Evolutionary conservation across 2,329 filamentous ascomycete genomes (phyloP).

Genomic region (Nothophoma quercina): DNA sequence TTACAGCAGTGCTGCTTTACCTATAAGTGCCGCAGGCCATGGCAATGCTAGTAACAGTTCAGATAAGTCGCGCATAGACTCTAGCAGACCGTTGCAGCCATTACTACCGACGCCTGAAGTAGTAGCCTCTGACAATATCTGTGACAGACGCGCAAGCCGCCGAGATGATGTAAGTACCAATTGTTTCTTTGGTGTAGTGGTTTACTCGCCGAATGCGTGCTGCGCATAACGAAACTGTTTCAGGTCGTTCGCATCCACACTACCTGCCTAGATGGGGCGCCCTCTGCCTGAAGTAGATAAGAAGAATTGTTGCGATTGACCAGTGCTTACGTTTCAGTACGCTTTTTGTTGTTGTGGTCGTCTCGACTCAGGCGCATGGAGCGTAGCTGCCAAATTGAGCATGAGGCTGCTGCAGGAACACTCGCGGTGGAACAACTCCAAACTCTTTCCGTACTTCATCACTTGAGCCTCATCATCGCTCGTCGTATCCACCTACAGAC

Average conservation of each 20-base stretch:
- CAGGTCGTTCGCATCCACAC: slow-evolving; percentile 23
- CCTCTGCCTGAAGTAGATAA: slow-evolving; percentile 29
- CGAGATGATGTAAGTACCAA: slow-evolving; percentile 42
- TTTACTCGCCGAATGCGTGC: slow-evolving; percentile 26
- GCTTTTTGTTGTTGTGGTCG: not conserved
- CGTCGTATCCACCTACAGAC: not conserved
- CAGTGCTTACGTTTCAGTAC: slow-evolving; percentile 3
- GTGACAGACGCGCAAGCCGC: slow-evolving; percentile 20
- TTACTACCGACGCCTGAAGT: slow-evolving; percentile 35
- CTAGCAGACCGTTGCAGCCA: slow-evolving; percentile 30
- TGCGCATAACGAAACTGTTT: slow-evolving; percentile 40
- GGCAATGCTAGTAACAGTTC: slow-evolving; percentile 31
- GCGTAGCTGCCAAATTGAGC: not conserved
- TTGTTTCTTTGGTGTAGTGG: slow-evolving; percentile 26
- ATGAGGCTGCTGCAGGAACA: slow-evolving; percentile 6
- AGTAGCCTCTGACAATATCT: slow-evolving; percentile 19
- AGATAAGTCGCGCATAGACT: slow-evolving; percentile 26
- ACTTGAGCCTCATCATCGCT: not conserved
- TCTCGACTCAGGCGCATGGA: slow-evolving; percentile 1
- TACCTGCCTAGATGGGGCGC: slow-evolving; percentile 23
- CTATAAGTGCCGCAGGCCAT: slow-evolving; percentile 23
- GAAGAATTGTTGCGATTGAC: not conserved
- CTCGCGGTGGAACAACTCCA: not conserved
- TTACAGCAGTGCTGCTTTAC: slow-evolving; percentile 24
- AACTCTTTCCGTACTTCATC: not conserved